Evolutionary conservation across 768 basidiomycete genomes (phyloP).

Genomic region (Leccinum uliginosum): DNA sequence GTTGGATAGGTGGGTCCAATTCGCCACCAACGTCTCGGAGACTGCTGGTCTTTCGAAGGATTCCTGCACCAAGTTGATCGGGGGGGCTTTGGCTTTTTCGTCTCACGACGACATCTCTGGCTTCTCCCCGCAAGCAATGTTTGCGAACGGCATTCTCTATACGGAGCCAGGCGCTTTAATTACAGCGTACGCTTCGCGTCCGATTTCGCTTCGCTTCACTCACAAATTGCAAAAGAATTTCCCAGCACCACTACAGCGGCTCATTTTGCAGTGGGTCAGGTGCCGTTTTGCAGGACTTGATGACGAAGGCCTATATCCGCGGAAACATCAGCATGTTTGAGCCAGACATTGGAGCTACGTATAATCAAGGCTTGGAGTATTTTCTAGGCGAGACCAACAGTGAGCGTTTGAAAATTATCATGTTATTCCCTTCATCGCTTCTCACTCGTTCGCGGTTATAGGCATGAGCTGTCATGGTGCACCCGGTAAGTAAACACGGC

Average conservation of each 20-base stretch:
- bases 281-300: constrained; percentile 56
- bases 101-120: constrained; percentile 38
- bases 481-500: constrained; percentile 22
- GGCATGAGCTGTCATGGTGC: constrained; percentile 38
- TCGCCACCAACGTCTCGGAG: constrained; percentile 46
- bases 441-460: constrained; percentile 3
- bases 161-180: constrained; percentile 48
- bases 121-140: constrained; percentile 61
- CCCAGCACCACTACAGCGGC: constrained; percentile 48
- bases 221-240: constrained; percentile 27
- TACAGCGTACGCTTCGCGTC: constrained; percentile 39
- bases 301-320: constrained; percentile 57
- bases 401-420: constrained; percentile 29
- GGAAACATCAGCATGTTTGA: constrained; percentile 50
- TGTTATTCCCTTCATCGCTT: neutral
- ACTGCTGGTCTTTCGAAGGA: constrained; percentile 35
- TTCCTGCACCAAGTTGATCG: constrained; percentile 45
- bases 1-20: constrained; percentile 45
- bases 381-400: constrained; percentile 64
- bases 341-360: constrained; percentile 51
- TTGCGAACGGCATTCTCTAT: constrained; percentile 46
- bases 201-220: neutral
- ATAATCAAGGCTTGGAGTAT: constrained; percentile 45
- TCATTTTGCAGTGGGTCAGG: constrained; percentile 55
- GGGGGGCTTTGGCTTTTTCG: constrained; percentile 46